phyloP scores from a whole-genome alignment of 768 basidiomycete species.

The Kwoniella sp. region DNA sequence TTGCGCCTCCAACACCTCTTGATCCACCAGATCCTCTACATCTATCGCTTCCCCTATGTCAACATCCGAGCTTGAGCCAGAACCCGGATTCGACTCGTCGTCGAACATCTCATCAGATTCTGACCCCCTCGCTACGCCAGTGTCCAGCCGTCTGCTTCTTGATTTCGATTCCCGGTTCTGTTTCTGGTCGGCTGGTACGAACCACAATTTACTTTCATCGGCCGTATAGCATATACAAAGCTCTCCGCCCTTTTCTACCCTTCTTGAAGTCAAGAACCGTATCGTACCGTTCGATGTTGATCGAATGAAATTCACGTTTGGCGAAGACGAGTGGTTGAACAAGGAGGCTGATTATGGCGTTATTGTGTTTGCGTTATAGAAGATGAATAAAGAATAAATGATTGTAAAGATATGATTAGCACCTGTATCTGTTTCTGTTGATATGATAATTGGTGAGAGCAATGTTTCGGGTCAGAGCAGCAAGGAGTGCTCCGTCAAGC shows the following conservation, averaged over 20 bases:
- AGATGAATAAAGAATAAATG: too few species aligned
- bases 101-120: background rate
- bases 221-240: slow-evolving; percentile 53
- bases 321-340: slow-evolving; percentile 54
- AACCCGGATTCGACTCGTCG: slow-evolving; percentile 1
- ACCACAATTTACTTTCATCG: slow-evolving; percentile 54
- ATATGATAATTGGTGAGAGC: too few species aligned
- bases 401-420: too few species aligned
- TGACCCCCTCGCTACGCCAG: background rate
- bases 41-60: slow-evolving; percentile 1
- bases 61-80: background rate
- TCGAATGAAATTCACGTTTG: slow-evolving; percentile 55
- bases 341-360: slow-evolving; percentile 33
- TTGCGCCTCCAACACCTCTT: background rate
- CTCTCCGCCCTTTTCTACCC: slow-evolving; percentile 46
- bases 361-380: too few species aligned
- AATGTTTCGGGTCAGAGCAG: too few species aligned
- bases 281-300: slow-evolving; percentile 37
- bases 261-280: slow-evolving; percentile 39
- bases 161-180: background rate
- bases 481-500: too few species aligned
- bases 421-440: too few species aligned
- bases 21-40: slow-evolving; percentile 3
- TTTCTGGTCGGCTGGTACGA: slow-evolving; percentile 30
- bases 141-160: background rate